Percentiles rank a stretch among this genome's conserved stretches.
These are phyloP conservation scores for Sugiyamaella boreocaroliniensis DNA, from an alignment of 805 yeast genomes.

Conservation along the genomic window DNA sequence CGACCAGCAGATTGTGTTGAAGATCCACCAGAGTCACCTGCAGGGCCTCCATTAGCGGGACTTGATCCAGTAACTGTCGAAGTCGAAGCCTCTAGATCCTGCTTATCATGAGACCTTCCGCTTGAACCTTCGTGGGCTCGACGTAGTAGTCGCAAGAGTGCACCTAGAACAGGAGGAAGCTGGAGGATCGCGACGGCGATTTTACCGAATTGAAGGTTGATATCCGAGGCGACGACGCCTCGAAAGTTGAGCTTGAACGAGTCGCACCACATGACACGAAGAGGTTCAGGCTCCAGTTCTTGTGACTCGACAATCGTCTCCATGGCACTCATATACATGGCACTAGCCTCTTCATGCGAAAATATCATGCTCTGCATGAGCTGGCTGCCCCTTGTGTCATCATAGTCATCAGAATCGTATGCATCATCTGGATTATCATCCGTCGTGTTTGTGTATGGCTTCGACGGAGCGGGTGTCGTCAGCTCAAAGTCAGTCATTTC, in stretches of 20 bases:
- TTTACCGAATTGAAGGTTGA: conserved; percentile 11
- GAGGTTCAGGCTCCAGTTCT: conserved; percentile 13
- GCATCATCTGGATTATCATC: conserved; percentile 1
- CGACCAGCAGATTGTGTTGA: background rate
- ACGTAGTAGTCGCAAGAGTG: background rate
- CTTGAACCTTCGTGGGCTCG: background rate
- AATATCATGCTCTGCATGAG: conserved; percentile 47
- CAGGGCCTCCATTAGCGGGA: background rate
- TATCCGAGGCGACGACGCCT: conserved; percentile 26
- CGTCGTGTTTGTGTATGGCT: background rate
- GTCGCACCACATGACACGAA: conserved; percentile 6
- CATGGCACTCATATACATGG: conserved; percentile 78
- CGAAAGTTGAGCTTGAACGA: conserved; percentile 17
- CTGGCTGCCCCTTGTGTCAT: conserved; percentile 4
- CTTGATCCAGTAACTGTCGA: background rate
- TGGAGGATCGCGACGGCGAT: conserved; percentile 4
- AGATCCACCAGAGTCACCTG: no score
- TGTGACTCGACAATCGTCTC: conserved; percentile 39
- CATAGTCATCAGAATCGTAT: conserved; percentile 16
- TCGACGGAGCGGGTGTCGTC: background rate
- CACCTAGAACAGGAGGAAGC: background rate
- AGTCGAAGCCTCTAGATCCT: no score
- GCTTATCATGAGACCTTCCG: background rate
- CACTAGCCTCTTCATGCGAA: conserved; percentile 61
- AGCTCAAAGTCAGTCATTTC: background rate